Base-by-base conservation (phyloP, 495 filamentous ascomycete genomes). In the Monascus purpureus region DNA sequence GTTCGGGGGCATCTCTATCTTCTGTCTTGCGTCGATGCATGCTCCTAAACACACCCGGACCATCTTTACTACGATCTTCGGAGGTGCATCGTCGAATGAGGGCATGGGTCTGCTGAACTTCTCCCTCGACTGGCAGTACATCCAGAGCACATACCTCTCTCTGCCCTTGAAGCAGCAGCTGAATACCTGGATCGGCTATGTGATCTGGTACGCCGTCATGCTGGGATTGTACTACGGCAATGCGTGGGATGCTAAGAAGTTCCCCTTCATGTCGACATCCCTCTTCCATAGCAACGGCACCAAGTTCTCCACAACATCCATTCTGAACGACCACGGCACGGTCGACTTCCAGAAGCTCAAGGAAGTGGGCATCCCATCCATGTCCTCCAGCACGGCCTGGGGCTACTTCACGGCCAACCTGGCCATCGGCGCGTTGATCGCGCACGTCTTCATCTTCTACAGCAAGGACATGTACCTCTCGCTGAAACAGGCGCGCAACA, bases 91-190 rank as follows among this genome's bases (percentile, higher is more conserved):
- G 12, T 58, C 55, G n/a, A 68, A 72, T 38, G 65, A 45, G 20
- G 51, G 50, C 0, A 31, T 55, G 17, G 65, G 65, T 0, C 33
- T 65, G 7, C 40, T 68, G 6, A 55, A 42, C 15, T 30, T 66
- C 17, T 51, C 49, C 4, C 48, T 68, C n/a, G 65, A 68, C 43
- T 68, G 64, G 64, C 58, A 68, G 28, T 68, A 68, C 29, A 56
- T 67, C 13, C 47, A 18, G 39, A 64, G 25, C 48, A 31, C 32
- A 15, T 42, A 37, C 47, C 51, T 27, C 25, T 58, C 29, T 23
- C 45, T 35, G 40, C 50, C 25, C 16, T 48, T 48, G 24, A 45
- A 48, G 19, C 42, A 43, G 28, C 52, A 53, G 24, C 17, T 64
- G 8, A 66, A 67, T 35, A 51, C 45, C 8, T 51, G 52, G 45